Percentiles rank a stretch among this genome's conserved stretches.
Conservation (phyloP, 2,329 filamentous ascomycete species). For the Alternaria brassicicola region DNA sequence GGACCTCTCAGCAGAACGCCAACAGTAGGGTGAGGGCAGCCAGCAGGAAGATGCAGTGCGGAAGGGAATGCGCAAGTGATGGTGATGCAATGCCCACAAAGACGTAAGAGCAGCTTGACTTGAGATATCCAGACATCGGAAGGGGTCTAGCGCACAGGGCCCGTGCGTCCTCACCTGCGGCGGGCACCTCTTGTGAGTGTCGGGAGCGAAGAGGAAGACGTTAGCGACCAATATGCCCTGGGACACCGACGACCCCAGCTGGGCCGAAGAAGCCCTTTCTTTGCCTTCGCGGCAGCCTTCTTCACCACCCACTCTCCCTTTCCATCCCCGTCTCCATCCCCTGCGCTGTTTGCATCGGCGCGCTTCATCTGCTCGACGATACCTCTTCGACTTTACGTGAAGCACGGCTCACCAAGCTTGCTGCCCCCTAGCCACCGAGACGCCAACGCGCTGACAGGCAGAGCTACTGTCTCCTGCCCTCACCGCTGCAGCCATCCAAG, state of each 20-base stretch:
- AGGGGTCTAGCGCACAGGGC: conserved; percentile 5
- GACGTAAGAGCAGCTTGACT: background rate
- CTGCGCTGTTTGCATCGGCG: conserved; percentile 1
- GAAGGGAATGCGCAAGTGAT: background rate
- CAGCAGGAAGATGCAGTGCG: background rate
- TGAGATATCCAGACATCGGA: background rate
- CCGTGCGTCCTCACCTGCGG: conserved; percentile 9
- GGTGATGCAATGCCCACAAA: background rate
- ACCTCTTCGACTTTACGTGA: conserved; percentile 6
- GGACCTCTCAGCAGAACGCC: conserved; percentile 8
- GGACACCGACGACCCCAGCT: conserved; percentile 17
- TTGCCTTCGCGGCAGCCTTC: conserved; percentile 10
- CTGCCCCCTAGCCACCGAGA: conserved; percentile 5
- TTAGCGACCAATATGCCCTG: conserved; percentile 19
- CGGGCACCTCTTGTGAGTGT: conserved; percentile 8
- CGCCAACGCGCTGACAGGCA: conserved; percentile 16
- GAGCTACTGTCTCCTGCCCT: conserved; percentile 14
- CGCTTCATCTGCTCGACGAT: conserved; percentile 9
- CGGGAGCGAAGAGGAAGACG: conserved; percentile 14
- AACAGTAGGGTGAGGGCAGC: background rate
- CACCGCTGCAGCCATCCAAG: conserved; percentile 21
- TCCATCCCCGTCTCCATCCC: conserved; percentile 4
- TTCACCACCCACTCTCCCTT: conserved; percentile 10
- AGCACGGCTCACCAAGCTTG: conserved; percentile 2
- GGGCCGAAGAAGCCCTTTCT: conserved; percentile 17